Conservation (phyloP, 2,329 filamentous ascomycete species). For the Sclerotinia nivalis region DNA sequence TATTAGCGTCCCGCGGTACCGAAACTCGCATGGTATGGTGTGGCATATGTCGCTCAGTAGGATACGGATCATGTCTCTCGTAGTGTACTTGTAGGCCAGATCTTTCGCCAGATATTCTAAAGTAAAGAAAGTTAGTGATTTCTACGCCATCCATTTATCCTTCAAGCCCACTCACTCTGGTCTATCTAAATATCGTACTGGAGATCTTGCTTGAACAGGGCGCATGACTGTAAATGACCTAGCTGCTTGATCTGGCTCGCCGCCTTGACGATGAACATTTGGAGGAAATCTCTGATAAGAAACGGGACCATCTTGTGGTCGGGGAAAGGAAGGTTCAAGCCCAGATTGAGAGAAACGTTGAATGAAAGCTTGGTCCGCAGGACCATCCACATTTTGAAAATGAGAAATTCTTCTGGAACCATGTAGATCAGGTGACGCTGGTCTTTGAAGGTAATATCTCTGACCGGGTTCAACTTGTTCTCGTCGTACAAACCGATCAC, state of each 20-base stretch:
- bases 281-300: conserved; percentile 32
- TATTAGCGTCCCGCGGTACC: conserved; percentile 11
- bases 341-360: conserved; percentile 40
- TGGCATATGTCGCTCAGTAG: conserved; percentile 6
- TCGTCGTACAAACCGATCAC: conserved; percentile 29
- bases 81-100: conserved; percentile 24
- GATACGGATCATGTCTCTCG: conserved; percentile 22
- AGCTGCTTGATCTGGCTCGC: conserved; percentile 26
- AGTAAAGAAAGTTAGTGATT: conserved; percentile 29
- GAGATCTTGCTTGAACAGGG: conserved; percentile 34
- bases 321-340: conserved; percentile 30
- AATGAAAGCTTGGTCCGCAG: conserved; percentile 36
- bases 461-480: conserved; percentile 27
- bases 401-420: conserved; percentile 31
- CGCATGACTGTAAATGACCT: conserved; percentile 29
- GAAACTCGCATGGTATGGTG: conserved; percentile 20
- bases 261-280: conserved; percentile 25
- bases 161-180: conserved; percentile 34
- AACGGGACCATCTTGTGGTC: conserved; percentile 32
- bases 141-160: background rate
- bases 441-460: conserved; percentile 27
- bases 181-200: conserved; percentile 34
- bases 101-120: conserved; percentile 28
- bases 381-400: conserved; percentile 32
- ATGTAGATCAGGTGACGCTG: conserved; percentile 31